These are phyloP conservation scores for Helotiales sp. DNA, from an alignment of 2,329 filamentous ascomycete species.

Conservation along the genomic window DNA sequence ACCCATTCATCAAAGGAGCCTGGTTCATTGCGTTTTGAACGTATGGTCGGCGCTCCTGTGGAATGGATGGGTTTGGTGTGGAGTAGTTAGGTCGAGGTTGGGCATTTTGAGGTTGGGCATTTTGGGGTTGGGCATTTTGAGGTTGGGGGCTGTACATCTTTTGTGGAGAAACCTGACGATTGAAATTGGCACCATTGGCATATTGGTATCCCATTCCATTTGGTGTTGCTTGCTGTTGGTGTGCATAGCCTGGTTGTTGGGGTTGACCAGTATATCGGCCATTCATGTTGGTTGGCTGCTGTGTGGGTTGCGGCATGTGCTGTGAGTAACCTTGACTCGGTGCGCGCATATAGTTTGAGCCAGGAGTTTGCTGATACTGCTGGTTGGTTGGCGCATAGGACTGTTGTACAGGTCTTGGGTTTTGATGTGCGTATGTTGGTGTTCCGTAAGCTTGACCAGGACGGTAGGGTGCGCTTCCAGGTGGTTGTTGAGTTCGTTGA, in stretches of 20 bases:
- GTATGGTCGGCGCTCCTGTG: conserved; percentile 34
- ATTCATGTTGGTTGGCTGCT: conserved; percentile 31
- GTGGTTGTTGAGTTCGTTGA: conserved; percentile 33
- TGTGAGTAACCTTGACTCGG: conserved; percentile 34
- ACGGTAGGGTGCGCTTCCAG: conserved; percentile 38
- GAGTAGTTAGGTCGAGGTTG: conserved; percentile 33
- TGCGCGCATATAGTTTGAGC: conserved; percentile 33
- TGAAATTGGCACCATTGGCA: conserved; percentile 31
- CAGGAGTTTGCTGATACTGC: conserved; percentile 36
- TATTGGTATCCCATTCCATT: conserved; percentile 41
- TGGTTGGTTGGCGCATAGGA: conserved; percentile 34
- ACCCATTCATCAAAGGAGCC: conserved; percentile 36
- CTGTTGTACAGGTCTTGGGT: conserved; percentile 37
- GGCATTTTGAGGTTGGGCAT: conserved; percentile 29
- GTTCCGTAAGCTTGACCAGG: conserved; percentile 36
- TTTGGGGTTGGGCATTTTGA: conserved; percentile 27
- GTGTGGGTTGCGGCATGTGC: conserved; percentile 31
- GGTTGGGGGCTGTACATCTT: conserved; percentile 40
- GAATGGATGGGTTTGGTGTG: conserved; percentile 34
- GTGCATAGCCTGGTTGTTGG: conserved; percentile 32
- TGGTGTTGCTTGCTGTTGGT: conserved; percentile 35
- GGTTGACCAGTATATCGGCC: conserved; percentile 36
- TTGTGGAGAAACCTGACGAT: conserved; percentile 41
- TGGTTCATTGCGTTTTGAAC: conserved; percentile 30
- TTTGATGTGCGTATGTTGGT: conserved; percentile 40